Conservation (phyloP, 2,329 filamentous ascomycete species). For the Phyllosticta capitalensis region DNA sequence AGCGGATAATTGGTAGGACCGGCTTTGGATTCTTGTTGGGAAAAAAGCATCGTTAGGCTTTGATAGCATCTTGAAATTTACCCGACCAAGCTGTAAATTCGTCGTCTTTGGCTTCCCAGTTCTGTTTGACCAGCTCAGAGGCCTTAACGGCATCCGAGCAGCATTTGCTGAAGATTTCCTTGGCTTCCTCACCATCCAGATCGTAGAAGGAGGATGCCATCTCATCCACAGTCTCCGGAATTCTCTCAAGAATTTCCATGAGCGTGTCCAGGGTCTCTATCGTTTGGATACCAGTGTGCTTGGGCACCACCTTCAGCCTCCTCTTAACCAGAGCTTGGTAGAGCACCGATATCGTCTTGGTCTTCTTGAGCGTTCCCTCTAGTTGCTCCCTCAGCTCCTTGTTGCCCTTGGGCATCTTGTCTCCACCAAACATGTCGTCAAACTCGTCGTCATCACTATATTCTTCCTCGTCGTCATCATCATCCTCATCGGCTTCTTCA, state of each 20-base stretch:
- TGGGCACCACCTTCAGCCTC: constrained; percentile 43
- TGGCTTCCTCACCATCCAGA: constrained; percentile 50
- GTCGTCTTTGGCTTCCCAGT: constrained; percentile 59
- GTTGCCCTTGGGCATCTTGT: constrained; percentile 45
- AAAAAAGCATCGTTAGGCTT: background rate
- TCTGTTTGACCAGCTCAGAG: constrained; percentile 45
- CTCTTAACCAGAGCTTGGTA: constrained; percentile 63
- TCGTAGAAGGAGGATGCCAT: constrained; percentile 66
- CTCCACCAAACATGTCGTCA: constrained; percentile 55
- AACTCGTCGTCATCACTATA: constrained; percentile 40
- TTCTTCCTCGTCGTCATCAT: constrained; percentile 31
- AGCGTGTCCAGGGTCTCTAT: constrained; percentile 43
- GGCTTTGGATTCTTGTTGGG: background rate
- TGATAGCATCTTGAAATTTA: constrained; percentile 30
- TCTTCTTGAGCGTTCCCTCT: constrained; percentile 51
- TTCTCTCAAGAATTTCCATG: constrained; percentile 44
- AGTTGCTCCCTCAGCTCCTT: constrained; percentile 58
- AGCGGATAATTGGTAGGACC: background rate
- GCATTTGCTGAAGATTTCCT: constrained; percentile 49
- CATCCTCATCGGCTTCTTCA: constrained; percentile 58
- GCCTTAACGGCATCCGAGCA: constrained; percentile 50
- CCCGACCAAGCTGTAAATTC: constrained; percentile 71
- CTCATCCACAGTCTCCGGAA: constrained; percentile 62
- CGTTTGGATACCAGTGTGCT: background rate
- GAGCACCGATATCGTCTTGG: constrained; percentile 58